Conservation (phyloP, 768 basidiomycete species). For the Mycena polygramma region DNA sequence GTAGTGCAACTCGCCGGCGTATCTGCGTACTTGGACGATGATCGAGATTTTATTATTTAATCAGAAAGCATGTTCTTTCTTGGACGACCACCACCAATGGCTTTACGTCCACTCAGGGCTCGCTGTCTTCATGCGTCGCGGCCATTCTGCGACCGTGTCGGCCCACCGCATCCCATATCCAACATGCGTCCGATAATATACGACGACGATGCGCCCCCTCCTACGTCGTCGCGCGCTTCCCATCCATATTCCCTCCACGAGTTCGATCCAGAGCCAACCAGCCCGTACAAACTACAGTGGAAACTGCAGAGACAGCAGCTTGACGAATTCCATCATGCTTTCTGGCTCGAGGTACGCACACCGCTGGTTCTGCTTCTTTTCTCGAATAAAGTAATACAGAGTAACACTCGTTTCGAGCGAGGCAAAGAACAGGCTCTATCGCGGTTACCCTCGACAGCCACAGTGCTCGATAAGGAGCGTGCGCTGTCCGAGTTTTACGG, state of each 20-base stretch:
- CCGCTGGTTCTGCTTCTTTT: background rate
- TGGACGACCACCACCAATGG: background rate
- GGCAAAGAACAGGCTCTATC: slow-evolving; percentile 72
- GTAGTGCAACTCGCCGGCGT: too few relatives aligned
- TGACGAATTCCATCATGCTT: slow-evolving; percentile 81
- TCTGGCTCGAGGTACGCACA: slow-evolving; percentile 82
- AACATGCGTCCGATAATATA: slow-evolving; percentile 86
- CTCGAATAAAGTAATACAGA: slow-evolving; percentile 55
- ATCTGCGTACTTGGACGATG: too few relatives aligned
- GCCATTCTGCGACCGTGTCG: slow-evolving; percentile 58
- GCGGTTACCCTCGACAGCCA: slow-evolving; percentile 65
- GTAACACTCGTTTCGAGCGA: slow-evolving; percentile 83
- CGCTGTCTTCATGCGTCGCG: slow-evolving; percentile 38
- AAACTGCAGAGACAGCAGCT: slow-evolving; percentile 78
- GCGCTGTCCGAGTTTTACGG: slow-evolving; percentile 81
- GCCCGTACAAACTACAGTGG: slow-evolving; percentile 74
- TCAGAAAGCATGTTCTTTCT: slow-evolving; percentile 5
- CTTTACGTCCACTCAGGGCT: slow-evolving; percentile 19
- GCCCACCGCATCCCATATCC: slow-evolving; percentile 83
- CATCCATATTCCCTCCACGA: slow-evolving; percentile 88
- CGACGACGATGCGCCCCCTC: slow-evolving; percentile 61
- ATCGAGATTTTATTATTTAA: background rate
- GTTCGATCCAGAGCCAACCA: slow-evolving; percentile 60
- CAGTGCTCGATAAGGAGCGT: slow-evolving; percentile 70
- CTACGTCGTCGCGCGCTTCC: slow-evolving; percentile 50